phyloP scores from a whole-genome alignment of 2,329 filamentous ascomycete species.

The Dactylellina sp. region DNA sequence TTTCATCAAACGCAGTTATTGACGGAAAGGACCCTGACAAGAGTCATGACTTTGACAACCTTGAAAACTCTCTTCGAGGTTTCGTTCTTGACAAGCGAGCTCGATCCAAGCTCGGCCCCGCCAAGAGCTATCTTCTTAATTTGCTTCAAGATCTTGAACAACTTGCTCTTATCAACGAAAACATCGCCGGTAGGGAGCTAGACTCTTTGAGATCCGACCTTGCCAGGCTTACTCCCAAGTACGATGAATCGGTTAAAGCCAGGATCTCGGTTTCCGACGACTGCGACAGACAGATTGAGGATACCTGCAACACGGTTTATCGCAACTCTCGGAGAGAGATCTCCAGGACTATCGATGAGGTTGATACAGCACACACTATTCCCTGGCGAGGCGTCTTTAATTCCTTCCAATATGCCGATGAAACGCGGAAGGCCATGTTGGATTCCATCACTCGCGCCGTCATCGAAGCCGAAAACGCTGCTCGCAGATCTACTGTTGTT shows the following conservation, averaged over 20 bases:
- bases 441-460: slow-evolving; percentile 86
- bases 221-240: slow-evolving; percentile 82
- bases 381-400: slow-evolving; percentile 86
- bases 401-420: slow-evolving; percentile 92
- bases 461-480: slow-evolving; percentile 82
- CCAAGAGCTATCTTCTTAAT: slow-evolving; percentile 94
- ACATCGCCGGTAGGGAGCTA: slow-evolving; percentile 86
- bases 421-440: slow-evolving; percentile 90
- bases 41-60: slow-evolving; percentile 85
- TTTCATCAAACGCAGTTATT: slow-evolving; percentile 92
- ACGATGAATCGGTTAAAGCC: slow-evolving; percentile 84
- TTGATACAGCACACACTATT: slow-evolving; percentile 81
- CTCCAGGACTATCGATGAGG: slow-evolving; percentile 78
- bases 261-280: slow-evolving; percentile 82
- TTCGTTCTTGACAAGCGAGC: slow-evolving; percentile 97
- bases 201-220: slow-evolving; percentile 85
- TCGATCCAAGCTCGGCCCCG: slow-evolving; percentile 92
- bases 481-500: slow-evolving; percentile 78
- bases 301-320: slow-evolving; percentile 86
- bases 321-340: slow-evolving; percentile 81
- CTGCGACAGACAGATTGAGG: slow-evolving; percentile 83
- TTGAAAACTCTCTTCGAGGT: slow-evolving; percentile 87
- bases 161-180: slow-evolving; percentile 85
- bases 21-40: slow-evolving; percentile 92
- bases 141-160: slow-evolving; percentile 87